Evolutionary conservation across 441 rosid species (phyloP).

Genomic region (Gossypium lobatum): DNA sequence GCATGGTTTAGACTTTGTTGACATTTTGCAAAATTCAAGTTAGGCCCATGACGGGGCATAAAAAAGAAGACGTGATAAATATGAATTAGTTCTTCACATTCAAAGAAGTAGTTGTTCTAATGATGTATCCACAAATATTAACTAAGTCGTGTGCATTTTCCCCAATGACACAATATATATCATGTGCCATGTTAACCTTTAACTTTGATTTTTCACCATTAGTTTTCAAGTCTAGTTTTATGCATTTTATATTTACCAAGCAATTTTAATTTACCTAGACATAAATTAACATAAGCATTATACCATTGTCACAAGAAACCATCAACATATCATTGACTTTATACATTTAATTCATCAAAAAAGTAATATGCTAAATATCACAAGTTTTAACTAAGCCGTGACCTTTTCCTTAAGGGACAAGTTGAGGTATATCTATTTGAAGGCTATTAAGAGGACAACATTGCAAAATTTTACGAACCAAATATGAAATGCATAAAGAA

Average conservation of each 20-base stretch:
- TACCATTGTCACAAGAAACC: too few species aligned
- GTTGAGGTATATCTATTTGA: slow-evolving; percentile 55
- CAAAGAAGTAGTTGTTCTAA: not conserved
- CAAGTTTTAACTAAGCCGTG: too few species aligned
- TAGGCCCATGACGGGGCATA: too few species aligned
- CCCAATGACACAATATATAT: not conserved
- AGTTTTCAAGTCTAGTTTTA: not conserved
- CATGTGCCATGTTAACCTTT: not conserved
- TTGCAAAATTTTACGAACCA: slow-evolving; percentile 63
- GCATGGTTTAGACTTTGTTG: too few species aligned
- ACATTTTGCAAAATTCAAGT: too few species aligned
- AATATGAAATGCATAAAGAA: slow-evolving; percentile 65
- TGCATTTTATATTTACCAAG: not conserved
- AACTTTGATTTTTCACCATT: not conserved
- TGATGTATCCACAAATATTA: not conserved
- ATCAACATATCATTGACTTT: too few species aligned
- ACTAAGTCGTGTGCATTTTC: not conserved
- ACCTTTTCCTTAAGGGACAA: slow-evolving; percentile 26
- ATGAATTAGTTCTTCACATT: not conserved
- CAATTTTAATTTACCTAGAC: too few species aligned
- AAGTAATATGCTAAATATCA: too few species aligned
- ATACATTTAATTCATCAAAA: too few species aligned
- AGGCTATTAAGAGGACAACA: slow-evolving; percentile 81
- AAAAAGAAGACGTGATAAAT: too few species aligned
- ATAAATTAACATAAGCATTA: too few species aligned